Base-by-base conservation (phyloP, 164 flowering plant species). In the Umbellularia californica region DNA sequence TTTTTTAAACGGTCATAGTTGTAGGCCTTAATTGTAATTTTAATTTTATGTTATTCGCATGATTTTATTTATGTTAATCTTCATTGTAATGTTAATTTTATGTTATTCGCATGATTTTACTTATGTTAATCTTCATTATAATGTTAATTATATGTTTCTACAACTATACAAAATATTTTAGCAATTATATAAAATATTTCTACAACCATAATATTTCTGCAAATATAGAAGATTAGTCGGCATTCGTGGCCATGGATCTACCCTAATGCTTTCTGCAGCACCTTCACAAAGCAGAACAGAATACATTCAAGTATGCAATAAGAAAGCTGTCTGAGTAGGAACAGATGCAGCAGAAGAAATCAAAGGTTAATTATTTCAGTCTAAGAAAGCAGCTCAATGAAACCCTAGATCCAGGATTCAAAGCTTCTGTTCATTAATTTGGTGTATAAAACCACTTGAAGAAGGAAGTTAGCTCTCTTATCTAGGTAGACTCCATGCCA, bases 241-340 rank as follows among this genome's bases (percentile, higher is more conserved):
- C 17, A 4, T 13, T 13, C 58, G 17, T 52, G 14, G 58, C 58
- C 14, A 14, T 30, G 35, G 5, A 30, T 30, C 35, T 30, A 52
- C 58, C 58, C 58, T 55, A 55, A 17, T 3, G n/a, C 3, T 3
- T 3, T 55, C 60, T 3, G 5, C n/a, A 71, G 15, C 65, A 60
- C 24, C 69, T 50, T 60, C 69, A 4, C 69, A 14, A 58, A 72
- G 64, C 65, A 77, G 50, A 72, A 41, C 35, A 72, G 14, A 63
- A 76, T 12, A 51, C 63, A 23, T 64, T 41, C 65, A 60, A 58
- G 50, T 10, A 6, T 6, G 11, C 51, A 50, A 47, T 19, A 47
- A 51, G 20, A 69, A 62, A 62, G 66, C 74, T 72, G 62, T 71
- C 50, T 0, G 55, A 33, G 55, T 6, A 55, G 6, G 52, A 14